phyloP scores from a whole-genome alignment of 2,329 filamentous ascomycete genomes.

The Aspergillus costaricaensis region DNA sequence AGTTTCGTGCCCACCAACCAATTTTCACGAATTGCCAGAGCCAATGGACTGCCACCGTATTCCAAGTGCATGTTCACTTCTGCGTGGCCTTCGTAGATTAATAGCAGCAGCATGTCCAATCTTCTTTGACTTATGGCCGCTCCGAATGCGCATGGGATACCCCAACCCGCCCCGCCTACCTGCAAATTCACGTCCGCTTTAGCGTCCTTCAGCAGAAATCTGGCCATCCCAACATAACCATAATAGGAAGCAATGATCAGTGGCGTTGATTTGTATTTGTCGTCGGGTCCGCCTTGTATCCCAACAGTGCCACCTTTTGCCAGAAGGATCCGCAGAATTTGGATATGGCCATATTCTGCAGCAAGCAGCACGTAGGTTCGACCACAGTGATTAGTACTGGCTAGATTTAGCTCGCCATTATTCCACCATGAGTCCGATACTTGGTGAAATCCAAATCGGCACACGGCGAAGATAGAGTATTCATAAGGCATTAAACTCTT shows the following conservation, averaged over 20 bases:
- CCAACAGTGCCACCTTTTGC: background rate
- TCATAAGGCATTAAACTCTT: fast-evolving
- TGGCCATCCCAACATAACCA: no score
- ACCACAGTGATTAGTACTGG: background rate
- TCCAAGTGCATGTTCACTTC: background rate
- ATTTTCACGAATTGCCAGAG: fast-evolving
- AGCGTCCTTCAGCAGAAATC: no score
- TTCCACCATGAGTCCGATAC: background rate
- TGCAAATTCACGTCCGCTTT: background rate
- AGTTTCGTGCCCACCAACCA: background rate
- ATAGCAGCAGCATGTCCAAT: background rate
- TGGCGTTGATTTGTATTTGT: no score
- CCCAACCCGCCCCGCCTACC: background rate
- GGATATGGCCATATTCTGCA: background rate
- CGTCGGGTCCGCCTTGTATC: no score
- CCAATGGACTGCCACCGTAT: background rate
- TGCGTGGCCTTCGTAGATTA: background rate
- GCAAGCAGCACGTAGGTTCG: background rate
- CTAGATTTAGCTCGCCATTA: background rate
- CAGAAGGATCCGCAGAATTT: background rate
- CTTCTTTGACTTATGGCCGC: background rate
- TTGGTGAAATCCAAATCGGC: background rate
- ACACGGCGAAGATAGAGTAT: background rate
- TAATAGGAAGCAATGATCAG: no score
- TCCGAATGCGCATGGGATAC: background rate